Evolutionary conservation across 2,329 filamentous ascomycete species (phyloP).

Genomic region (Paramyrothecium roridum): DNA sequence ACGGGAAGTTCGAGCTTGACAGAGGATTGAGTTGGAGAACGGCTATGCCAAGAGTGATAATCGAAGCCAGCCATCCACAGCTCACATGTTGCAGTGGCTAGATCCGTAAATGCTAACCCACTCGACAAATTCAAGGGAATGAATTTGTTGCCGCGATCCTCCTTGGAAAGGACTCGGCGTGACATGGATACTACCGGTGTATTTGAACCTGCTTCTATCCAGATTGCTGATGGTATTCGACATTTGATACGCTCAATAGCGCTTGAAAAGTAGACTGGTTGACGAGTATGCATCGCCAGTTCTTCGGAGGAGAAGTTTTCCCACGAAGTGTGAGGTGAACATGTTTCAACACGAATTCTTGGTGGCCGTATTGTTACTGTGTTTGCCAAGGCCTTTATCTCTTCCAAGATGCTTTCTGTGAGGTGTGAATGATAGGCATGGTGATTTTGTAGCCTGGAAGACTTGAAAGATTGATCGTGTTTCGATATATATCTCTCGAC

Average conservation of each 20-base stretch:
- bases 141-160: neutral
- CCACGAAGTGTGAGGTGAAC: conserved; percentile 10
- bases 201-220: conserved; percentile 28
- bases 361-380: conserved; percentile 3
- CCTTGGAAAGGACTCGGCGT: conserved; percentile 17
- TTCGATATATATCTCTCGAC: neutral
- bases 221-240: conserved; percentile 16
- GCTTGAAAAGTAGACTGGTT: conserved; percentile 28
- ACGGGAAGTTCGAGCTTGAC: conserved; percentile 15
- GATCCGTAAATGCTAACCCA: neutral
- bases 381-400: conserved; percentile 1
- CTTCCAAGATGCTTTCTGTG: conserved; percentile 6
- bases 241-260: conserved; percentile 20
- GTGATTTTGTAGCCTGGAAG: conserved; percentile 2
- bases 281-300: conserved; percentile 23
- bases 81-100: conserved; percentile 2
- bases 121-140: conserved; percentile 2
- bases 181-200: conserved; percentile 30
- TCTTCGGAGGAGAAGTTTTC: conserved; percentile 6
- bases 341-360: conserved; percentile 7
- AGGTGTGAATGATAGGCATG: conserved; percentile 10
- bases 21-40: too few species aligned
- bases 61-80: conserved; percentile 14
- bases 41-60: conserved; percentile 19
- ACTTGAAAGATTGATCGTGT: neutral